These are phyloP conservation scores for Flaveria floridana DNA, from an alignment of 140 eudicot genomes.

Conservation along the genomic window DNA sequence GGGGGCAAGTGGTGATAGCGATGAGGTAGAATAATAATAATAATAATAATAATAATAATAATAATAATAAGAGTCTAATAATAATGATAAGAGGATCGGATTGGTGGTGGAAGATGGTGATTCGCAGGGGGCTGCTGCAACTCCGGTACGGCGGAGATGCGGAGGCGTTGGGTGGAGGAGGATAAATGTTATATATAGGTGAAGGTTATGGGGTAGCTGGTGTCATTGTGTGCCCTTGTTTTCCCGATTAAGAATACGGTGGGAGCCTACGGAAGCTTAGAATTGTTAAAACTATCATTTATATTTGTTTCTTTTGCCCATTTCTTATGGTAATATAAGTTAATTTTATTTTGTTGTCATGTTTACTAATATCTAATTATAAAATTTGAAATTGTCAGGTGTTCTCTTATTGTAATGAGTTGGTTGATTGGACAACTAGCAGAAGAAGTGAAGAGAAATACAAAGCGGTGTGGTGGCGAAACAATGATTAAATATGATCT, in stretches of 20 bases:
- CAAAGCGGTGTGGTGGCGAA: too few relatives aligned
- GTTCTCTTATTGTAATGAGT: too few relatives aligned
- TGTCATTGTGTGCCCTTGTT: neutral
- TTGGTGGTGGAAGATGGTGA: conserved; percentile 3
- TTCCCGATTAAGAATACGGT: conserved; percentile 4
- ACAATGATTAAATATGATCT: too few relatives aligned
- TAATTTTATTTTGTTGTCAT: too few relatives aligned
- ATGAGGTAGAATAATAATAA: neutral
- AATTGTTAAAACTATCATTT: neutral
- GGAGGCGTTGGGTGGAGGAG: conserved; percentile 30
- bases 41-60: too few relatives aligned
- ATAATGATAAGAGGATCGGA: neutral
- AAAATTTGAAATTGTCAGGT: too few relatives aligned
- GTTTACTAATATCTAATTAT: too few relatives aligned
- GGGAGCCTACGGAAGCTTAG: neutral
- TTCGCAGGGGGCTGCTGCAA: conserved; percentile 35
- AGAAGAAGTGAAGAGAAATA: too few relatives aligned
- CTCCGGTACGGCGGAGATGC: conserved; percentile 58
- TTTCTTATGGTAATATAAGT: too few relatives aligned
- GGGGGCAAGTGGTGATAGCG: conserved; percentile 35
- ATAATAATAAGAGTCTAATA: neutral
- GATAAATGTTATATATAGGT: conserved; percentile 30
- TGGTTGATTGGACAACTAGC: too few relatives aligned
- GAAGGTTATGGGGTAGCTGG: neutral
- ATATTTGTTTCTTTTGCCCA: neutral